phyloP scores from a whole-genome alignment of 805 yeast genomes.

The Zygotorulaspora florentina region DNA sequence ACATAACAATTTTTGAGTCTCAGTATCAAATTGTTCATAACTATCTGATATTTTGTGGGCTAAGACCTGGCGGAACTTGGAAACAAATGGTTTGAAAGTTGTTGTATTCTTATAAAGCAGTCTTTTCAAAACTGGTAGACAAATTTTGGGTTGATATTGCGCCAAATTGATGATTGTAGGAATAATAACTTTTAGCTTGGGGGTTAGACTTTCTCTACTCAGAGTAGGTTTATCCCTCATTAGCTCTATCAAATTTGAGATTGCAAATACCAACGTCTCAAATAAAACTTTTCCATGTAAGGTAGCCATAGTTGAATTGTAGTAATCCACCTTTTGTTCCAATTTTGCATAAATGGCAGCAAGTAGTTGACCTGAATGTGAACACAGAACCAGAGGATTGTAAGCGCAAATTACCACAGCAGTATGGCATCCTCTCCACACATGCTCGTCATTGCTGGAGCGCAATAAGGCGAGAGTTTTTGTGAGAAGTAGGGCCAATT shows the following conservation, averaged over 20 bases:
- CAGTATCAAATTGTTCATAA: conserved; percentile 38
- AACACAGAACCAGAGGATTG: conserved; percentile 34
- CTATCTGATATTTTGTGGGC: conserved; percentile 35
- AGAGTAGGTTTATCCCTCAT: conserved; percentile 79
- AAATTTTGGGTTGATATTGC: conserved; percentile 36
- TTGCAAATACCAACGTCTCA: conserved; percentile 31
- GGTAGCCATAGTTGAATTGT: conserved; percentile 17
- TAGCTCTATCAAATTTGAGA: conserved; percentile 34
- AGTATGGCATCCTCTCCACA: conserved; percentile 60
- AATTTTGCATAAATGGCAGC: conserved; percentile 27
- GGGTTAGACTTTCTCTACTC: conserved; percentile 78
- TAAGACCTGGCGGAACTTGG: conserved; percentile 51
- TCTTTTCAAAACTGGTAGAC: conserved; percentile 40
- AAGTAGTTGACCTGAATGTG: conserved; percentile 31
- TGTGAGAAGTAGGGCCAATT: conserved; percentile 30
- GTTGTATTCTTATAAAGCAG: conserved; percentile 61
- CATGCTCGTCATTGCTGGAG: conserved; percentile 41
- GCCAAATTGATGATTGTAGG: conserved; percentile 45
- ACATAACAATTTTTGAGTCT: conserved; percentile 42
- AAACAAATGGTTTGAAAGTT: conserved; percentile 74
- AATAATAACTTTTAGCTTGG: conserved; percentile 64
- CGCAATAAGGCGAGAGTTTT: conserved; percentile 42
- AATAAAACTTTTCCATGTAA: conserved; percentile 23
- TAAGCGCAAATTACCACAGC: conserved; percentile 42
- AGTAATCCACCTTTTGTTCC: conserved; percentile 27